Evolutionary conservation across 352 stramenopile species (phyloP).

Genomic region (Blastocystis sp.): DNA sequence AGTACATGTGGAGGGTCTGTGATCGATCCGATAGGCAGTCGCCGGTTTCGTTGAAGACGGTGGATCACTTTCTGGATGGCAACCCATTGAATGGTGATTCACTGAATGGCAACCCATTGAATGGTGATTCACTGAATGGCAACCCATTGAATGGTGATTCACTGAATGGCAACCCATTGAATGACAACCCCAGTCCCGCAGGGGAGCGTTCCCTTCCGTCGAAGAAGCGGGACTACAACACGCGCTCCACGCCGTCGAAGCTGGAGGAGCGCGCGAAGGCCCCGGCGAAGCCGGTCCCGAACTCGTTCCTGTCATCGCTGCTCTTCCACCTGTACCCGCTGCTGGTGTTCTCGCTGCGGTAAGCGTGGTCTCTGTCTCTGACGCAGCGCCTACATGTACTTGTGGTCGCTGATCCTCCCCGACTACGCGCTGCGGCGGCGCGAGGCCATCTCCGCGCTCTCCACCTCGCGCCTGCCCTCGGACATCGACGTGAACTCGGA

Average conservation of each 20-base stretch:
- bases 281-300: neutral
- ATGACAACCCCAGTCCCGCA: too few relatives aligned
- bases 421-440: neutral
- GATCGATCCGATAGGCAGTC: neutral
- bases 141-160: too few relatives aligned
- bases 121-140: too few relatives aligned
- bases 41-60: neutral
- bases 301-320: conserved; percentile 17
- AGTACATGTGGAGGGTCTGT: too few relatives aligned
- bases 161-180: too few relatives aligned
- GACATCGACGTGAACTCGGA: conserved; percentile 44
- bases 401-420: conserved; percentile 38
- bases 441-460: neutral
- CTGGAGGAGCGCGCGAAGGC: neutral
- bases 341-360: neutral
- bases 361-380: neutral
- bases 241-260: neutral
- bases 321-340: conserved; percentile 1
- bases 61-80: neutral
- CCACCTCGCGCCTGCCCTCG: neutral
- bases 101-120: too few relatives aligned
- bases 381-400: conserved; percentile 4
- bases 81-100: neutral
- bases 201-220: too few relatives aligned
- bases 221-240: conserved; percentile 8